Percentiles rank a stretch among this genome's conserved stretches.
Conservation (phyloP, 805 yeast genomes). For the Cyberlindnera galapagoensis region DNA sequence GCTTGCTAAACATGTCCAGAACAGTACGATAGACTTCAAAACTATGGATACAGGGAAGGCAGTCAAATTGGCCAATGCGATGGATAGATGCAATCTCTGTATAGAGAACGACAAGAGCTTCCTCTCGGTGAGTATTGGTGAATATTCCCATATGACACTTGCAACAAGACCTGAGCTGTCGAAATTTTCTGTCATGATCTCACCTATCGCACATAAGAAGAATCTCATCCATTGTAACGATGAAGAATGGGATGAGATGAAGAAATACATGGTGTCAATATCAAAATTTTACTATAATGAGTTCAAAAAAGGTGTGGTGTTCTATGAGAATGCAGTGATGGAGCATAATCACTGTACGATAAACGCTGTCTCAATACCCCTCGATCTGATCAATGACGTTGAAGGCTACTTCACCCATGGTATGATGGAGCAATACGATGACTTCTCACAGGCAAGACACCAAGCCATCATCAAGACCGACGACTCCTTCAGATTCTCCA, state of each 20-base stretch:
- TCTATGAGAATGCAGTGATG: conserved; percentile 37
- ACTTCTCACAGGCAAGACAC: conserved; percentile 31
- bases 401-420: conserved; percentile 39
- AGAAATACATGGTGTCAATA: conserved; percentile 35
- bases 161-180: conserved; percentile 35
- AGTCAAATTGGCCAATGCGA: conserved; percentile 22
- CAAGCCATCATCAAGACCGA: conserved; percentile 33
- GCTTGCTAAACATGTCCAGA: conserved; percentile 27
- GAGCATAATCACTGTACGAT: conserved; percentile 33
- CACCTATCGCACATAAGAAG: conserved; percentile 34
- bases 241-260: conserved; percentile 39
- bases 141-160: conserved; percentile 30
- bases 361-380: conserved; percentile 38
- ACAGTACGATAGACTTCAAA: conserved; percentile 25
- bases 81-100: conserved; percentile 34
- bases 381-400: conserved; percentile 23
- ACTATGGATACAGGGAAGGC: conserved; percentile 24
- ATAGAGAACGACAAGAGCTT: conserved; percentile 23
- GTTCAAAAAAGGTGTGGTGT: conserved; percentile 31
- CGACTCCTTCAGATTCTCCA: conserved; percentile 26
- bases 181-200: conserved; percentile 30
- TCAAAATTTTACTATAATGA: conserved; percentile 32
- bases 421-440: conserved; percentile 30
- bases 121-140: conserved; percentile 31
- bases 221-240: conserved; percentile 35